phyloP scores from a whole-genome alignment of 495 filamentous ascomycete species.

The Eremomyces bilateralis region DNA sequence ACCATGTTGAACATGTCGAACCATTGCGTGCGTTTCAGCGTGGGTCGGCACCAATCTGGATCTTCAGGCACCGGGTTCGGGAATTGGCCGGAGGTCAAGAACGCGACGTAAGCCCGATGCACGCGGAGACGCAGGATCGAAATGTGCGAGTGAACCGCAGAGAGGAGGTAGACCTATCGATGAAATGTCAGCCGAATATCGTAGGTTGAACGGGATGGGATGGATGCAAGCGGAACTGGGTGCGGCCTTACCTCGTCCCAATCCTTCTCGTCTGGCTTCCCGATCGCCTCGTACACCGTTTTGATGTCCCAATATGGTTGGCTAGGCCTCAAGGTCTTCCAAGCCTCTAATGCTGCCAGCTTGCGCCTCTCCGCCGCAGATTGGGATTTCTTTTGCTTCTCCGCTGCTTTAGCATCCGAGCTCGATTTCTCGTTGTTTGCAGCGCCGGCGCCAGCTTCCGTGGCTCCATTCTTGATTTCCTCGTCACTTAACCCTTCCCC shows the following conservation, averaged over 20 bases:
- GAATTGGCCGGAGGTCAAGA: constrained; percentile 20
- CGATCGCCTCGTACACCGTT: constrained; percentile 49
- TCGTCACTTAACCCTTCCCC: constrained; percentile 12
- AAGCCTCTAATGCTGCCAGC: constrained; percentile 17
- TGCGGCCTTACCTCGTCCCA: constrained; percentile 32
- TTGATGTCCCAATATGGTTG: constrained; percentile 50
- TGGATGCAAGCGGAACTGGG: not conserved
- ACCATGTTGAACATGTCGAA: constrained; percentile 1
- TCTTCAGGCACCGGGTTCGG: constrained; percentile 7
- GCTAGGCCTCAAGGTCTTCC: constrained; percentile 17
- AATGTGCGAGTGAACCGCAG: constrained; percentile 64
- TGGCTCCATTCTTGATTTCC: constrained; percentile 36
- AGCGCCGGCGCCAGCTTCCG: constrained; percentile 11
- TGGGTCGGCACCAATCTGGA: constrained; percentile 6
- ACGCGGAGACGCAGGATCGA: constrained; percentile 53
- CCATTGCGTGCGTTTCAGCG: constrained; percentile 1
- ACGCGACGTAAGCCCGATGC: constrained; percentile 38
- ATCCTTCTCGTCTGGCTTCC: constrained; percentile 27
- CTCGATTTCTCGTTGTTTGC: constrained; percentile 4
- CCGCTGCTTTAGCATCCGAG: constrained; percentile 20
- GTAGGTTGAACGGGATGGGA: too few species aligned
- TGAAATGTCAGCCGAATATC: constrained; percentile 3
- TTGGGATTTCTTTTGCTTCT: too few species aligned
- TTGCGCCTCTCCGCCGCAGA: too few species aligned
- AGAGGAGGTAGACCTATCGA: constrained; percentile 56